Evolutionary conservation across 257 asterid genomes (phyloP).

Genomic region (Solanum chmielewskii): DNA sequence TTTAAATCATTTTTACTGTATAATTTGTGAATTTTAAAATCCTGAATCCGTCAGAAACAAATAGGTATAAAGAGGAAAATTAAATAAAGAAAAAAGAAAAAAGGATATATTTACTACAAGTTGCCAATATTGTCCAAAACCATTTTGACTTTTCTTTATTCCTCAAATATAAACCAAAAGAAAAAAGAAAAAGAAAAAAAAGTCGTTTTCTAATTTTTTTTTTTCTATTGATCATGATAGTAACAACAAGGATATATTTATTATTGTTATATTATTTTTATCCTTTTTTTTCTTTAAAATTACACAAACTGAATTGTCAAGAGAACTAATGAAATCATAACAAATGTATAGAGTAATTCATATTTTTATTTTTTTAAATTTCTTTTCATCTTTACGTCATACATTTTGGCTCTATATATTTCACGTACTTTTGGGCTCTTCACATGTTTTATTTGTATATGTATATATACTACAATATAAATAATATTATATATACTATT

Average conservation of each 20-base stretch:
- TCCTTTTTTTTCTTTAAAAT: neutral
- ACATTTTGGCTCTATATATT: neutral
- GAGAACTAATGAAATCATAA: neutral
- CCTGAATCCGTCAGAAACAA: neutral
- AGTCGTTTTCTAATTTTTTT: neutral
- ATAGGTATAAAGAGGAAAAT: neutral
- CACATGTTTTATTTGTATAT: neutral
- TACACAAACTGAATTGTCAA: neutral
- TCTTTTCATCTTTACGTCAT: neutral
- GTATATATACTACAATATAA: too few relatives aligned
- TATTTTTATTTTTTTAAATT: neutral
- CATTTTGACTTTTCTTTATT: neutral
- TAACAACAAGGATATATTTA: neutral
- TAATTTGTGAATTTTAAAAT: fast-evolving
- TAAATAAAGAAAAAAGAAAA: too few relatives aligned
- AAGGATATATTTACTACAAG: too few relatives aligned
- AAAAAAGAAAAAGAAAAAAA: too few relatives aligned
- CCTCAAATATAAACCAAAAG: neutral
- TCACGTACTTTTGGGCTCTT: neutral
- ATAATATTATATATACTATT: neutral
- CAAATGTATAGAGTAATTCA: neutral
- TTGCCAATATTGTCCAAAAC: neutral
- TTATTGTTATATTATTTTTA: neutral
- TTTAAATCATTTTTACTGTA: too few relatives aligned
- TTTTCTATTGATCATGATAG: neutral